A percentile compares a stretch with the other conserved stretches of the same genome.
Conservation (phyloP, 805 yeast genomes). For the Nakazawaea laoshanensis region DNA sequence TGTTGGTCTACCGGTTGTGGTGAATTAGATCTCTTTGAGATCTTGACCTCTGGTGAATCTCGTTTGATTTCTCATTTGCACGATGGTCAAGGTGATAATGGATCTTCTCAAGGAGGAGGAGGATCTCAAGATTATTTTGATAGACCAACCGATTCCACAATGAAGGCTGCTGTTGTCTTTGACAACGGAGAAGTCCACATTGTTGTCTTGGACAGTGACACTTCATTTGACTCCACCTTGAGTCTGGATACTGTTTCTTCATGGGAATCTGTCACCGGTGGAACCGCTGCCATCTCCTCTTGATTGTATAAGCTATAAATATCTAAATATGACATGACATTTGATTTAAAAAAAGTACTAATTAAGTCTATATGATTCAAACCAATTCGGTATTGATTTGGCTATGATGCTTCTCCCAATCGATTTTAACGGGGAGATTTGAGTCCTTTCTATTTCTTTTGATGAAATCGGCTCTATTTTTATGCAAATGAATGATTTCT, state of each 20-base stretch:
- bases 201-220: constrained; percentile 45
- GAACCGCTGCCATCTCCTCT: constrained; percentile 25
- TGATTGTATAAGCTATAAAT: neutral
- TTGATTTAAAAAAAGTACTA: neutral
- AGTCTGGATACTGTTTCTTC: constrained; percentile 43
- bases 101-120: constrained; percentile 64
- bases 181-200: constrained; percentile 47
- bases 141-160: constrained; percentile 71
- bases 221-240: constrained; percentile 45
- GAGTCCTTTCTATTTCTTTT: constrained; percentile 46
- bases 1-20: constrained; percentile 99
- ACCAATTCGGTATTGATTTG: constrained; percentile 9
- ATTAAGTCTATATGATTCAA: too few relatives aligned
- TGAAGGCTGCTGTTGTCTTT: constrained; percentile 90
- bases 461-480: constrained; percentile 14
- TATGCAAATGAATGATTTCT: constrained; percentile 5
- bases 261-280: constrained; percentile 52
- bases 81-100: constrained; percentile 65
- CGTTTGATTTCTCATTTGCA: constrained; percentile 78
- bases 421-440: constrained; percentile 35
- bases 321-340: neutral
- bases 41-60: constrained; percentile 66
- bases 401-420: constrained; percentile 16
- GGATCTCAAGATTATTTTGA: constrained; percentile 80
- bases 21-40: constrained; percentile 92